Percentiles rank a stretch among this genome's conserved stretches.
Evolutionary conservation across 2,329 filamentous ascomycete species (phyloP).

Genomic region (Piedraia hortae): DNA sequence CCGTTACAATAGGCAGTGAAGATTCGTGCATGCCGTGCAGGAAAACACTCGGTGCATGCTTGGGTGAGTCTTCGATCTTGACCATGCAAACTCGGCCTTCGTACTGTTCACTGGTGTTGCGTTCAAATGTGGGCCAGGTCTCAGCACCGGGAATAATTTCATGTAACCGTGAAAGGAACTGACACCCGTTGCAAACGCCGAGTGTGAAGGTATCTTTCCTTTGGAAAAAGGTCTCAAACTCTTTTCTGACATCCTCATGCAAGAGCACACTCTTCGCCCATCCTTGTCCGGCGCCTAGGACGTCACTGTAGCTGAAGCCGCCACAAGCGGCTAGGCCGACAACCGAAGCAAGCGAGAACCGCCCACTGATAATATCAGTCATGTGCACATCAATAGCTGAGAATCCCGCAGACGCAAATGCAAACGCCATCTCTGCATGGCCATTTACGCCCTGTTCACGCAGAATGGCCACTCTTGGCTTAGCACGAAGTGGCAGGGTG

Average conservation of each 20-base stretch:
- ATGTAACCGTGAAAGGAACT: conserved; percentile 67
- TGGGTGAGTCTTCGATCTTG: conserved; percentile 35
- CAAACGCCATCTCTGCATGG: conserved; percentile 92
- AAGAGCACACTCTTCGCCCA: conserved; percentile 88
- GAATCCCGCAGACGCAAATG: conserved; percentile 77
- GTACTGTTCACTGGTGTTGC: conserved; percentile 68
- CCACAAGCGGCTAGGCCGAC: conserved; percentile 80
- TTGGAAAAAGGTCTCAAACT: conserved; percentile 67
- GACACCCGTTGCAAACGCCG: conserved; percentile 92
- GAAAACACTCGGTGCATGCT: conserved; percentile 42
- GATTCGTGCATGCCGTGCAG: conserved; percentile 67
- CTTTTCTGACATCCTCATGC: conserved; percentile 44
- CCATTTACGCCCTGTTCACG: conserved; percentile 91
- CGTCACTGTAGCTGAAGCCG: conserved; percentile 84
- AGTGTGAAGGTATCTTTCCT: conserved; percentile 74
- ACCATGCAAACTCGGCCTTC: conserved; percentile 75
- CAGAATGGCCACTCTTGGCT: conserved; percentile 66
- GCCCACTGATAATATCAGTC: conserved; percentile 61
- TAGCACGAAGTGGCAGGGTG: conserved; percentile 30
- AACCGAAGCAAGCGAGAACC: conserved; percentile 56
- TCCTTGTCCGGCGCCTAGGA: conserved; percentile 79
- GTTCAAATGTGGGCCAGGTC: conserved; percentile 63
- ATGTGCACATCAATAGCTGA: conserved; percentile 85
- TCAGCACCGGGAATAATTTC: conserved; percentile 61
- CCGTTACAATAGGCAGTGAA: conserved; percentile 58